phyloP scores from a whole-genome alignment of 2,329 filamentous ascomycete species.

The Verticillium alfalfae region DNA sequence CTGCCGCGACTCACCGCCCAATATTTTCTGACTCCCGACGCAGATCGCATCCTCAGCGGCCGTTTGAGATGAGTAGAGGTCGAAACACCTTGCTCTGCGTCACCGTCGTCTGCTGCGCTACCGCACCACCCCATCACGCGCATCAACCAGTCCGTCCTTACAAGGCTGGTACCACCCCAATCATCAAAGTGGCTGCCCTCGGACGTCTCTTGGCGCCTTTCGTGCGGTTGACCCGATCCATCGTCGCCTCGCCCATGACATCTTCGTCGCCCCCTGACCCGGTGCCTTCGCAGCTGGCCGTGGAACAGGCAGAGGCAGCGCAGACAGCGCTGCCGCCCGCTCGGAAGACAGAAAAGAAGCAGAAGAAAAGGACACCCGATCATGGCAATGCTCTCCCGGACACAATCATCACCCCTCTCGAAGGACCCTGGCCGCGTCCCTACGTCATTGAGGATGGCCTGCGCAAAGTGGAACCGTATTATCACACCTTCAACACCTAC shows the following conservation, averaged over 20 bases:
- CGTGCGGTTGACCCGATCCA: slow-evolving; percentile 3
- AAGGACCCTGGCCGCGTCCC: slow-evolving; percentile 49
- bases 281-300: not conserved
- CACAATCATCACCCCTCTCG: slow-evolving; percentile 24
- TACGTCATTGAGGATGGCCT: slow-evolving; percentile 83
- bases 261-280: not conserved
- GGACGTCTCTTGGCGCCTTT: slow-evolving; percentile 4
- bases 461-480: slow-evolving; percentile 78
- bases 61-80: not conserved
- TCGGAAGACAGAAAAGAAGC: not conserved
- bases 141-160: too few relatives aligned
- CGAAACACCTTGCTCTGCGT: not conserved
- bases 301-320: not conserved
- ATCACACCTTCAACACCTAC: slow-evolving; percentile 91
- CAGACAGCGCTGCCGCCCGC: not conserved
- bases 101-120: too few relatives aligned
- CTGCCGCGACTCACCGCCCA: slow-evolving; percentile 22
- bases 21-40: slow-evolving; percentile 11
- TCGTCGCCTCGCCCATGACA: slow-evolving; percentile 3
- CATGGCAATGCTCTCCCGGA: slow-evolving; percentile 3
- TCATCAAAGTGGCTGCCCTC: slow-evolving; percentile 6
- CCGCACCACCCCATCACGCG: too few relatives aligned
- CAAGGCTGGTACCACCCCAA: not conserved
- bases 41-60: not conserved
- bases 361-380: not conserved